These are phyloP conservation scores for Polygonum aviculare DNA, from an alignment of 148 eudicot species.

Conservation along the genomic window DNA sequence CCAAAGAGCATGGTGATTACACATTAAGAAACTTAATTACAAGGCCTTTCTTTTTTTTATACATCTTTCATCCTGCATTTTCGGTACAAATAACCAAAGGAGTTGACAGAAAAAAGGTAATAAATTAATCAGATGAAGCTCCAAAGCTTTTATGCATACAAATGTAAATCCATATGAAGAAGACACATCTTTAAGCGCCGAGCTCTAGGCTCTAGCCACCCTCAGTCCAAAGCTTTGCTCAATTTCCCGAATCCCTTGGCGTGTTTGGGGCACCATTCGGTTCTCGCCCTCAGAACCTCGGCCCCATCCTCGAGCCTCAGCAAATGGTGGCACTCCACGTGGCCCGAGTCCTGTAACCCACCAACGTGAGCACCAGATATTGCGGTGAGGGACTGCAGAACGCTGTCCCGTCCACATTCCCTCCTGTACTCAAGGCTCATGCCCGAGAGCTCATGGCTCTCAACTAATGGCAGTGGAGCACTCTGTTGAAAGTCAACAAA, in stretches of 20 bases:
- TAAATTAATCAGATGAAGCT: not conserved
- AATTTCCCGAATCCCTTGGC: constrained; percentile 30
- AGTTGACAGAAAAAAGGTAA: not conserved
- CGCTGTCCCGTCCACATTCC: constrained; percentile 77
- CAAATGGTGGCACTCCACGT: constrained; percentile 79
- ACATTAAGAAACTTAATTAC: not conserved
- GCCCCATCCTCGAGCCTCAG: constrained; percentile 75
- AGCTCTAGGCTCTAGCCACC: constrained; percentile 23
- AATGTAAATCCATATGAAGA: constrained; percentile 5
- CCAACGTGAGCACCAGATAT: constrained; percentile 39
- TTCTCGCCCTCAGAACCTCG: constrained; percentile 76
- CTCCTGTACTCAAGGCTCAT: constrained; percentile 80
- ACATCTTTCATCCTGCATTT: constrained; percentile 6
- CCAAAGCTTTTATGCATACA: not conserved
- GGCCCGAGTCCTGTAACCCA: constrained; percentile 35
- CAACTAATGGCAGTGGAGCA: constrained; percentile 57
- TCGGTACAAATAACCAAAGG: not conserved
- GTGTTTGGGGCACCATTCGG: constrained; percentile 77
- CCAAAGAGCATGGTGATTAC: not conserved
- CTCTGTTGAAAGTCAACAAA: constrained; percentile 38
- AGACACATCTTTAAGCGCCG: not conserved
- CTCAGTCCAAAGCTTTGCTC: constrained; percentile 25
- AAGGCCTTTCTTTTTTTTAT: not conserved
- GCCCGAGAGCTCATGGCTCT: constrained; percentile 72
- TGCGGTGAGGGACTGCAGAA: constrained; percentile 68